Percentiles rank a stretch among this genome's conserved stretches.
Evolutionary conservation across 2,329 filamentous ascomycete species (phyloP).

Genomic region (Calonectria pauciramosa): DNA sequence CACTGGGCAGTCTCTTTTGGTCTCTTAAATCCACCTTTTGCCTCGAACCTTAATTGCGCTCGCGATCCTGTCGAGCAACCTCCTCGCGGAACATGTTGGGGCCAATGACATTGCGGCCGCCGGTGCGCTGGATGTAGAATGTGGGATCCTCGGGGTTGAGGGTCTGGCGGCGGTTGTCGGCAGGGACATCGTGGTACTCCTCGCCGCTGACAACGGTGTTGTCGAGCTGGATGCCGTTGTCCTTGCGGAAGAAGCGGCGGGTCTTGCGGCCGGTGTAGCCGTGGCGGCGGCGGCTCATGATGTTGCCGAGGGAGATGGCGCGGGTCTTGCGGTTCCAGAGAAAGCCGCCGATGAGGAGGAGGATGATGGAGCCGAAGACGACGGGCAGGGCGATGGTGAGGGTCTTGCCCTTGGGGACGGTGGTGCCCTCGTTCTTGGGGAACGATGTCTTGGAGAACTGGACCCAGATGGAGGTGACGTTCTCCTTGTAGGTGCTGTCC

Average conservation of each 20-base stretch:
- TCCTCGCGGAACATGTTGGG: conserved; percentile 65
- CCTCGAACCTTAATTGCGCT: conserved; percentile 49
- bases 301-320: conserved; percentile 63
- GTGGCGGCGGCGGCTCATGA: conserved; percentile 62
- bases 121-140: conserved; percentile 55
- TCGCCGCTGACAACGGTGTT: conserved; percentile 42
- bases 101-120: conserved; percentile 36
- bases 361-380: conserved; percentile 60
- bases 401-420: conserved; percentile 53
- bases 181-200: conserved; percentile 54
- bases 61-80: conserved; percentile 60
- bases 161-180: conserved; percentile 55
- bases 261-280: conserved; percentile 60
- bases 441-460: conserved; percentile 50
- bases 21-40: conserved; percentile 18
- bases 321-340: conserved; percentile 69
- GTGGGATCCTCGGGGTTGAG: conserved; percentile 61
- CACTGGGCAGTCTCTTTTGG: background rate
- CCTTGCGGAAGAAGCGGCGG: conserved; percentile 53
- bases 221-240: conserved; percentile 62
- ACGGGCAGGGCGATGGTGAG: conserved; percentile 68
- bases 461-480: conserved; percentile 59
- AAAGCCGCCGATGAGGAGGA: conserved; percentile 68
- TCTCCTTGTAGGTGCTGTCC: conserved; percentile 51
- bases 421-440: conserved; percentile 53